A percentile compares a stretch with the other conserved stretches of the same genome.
Evolutionary conservation across 352 stramenopile species (phyloP).

Genomic region (Pythium volutum): DNA sequence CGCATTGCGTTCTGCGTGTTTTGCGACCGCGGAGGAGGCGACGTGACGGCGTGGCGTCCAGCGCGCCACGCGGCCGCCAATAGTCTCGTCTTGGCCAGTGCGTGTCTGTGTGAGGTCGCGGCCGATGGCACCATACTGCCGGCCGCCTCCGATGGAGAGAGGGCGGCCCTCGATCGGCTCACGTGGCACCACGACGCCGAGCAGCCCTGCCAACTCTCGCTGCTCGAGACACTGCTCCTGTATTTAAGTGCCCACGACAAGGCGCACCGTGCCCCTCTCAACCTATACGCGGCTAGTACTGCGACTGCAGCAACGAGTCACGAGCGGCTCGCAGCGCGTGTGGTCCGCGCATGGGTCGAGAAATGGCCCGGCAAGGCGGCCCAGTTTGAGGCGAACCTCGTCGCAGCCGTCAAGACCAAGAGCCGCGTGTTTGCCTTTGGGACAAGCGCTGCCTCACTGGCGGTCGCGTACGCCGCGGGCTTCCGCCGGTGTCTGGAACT

Average conservation of each 20-base stretch:
- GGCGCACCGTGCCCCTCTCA: not conserved
- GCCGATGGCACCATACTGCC: not conserved
- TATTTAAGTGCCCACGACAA: not conserved
- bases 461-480: not conserved
- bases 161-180: not conserved
- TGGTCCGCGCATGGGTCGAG: constrained; percentile 23
- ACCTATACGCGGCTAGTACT: no score
- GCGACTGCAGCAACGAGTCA: no score
- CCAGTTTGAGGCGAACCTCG: constrained; percentile 12
- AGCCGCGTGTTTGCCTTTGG: not conserved
- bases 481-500: constrained; percentile 32
- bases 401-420: not conserved
- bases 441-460: not conserved
- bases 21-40: not conserved
- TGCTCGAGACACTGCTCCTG: constrained; percentile 16
- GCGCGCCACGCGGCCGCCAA: constrained; percentile 13
- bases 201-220: constrained; percentile 1
- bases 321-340: constrained; percentile 25
- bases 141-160: not conserved
- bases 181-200: not conserved
- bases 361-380: constrained; percentile 20
- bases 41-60: not conserved
- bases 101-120: constrained; percentile 28
- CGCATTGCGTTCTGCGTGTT: constrained; percentile 20
- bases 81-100: constrained; percentile 28